Evolutionary conservation across 345 rosid species (phyloP).

Genomic region (Euphorbia pulcherrima): DNA sequence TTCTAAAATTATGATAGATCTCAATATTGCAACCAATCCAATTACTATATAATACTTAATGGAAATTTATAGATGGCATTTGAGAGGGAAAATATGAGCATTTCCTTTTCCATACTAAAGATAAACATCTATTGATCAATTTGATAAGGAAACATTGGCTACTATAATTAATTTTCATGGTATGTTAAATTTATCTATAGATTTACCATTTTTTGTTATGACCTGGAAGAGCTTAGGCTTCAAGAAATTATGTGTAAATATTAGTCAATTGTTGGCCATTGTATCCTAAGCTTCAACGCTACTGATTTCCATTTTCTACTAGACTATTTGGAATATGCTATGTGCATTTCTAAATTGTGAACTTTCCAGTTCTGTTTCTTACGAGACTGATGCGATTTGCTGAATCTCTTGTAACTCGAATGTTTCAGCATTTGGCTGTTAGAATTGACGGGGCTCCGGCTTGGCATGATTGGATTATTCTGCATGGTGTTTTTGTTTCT

Average conservation of each 20-base stretch:
- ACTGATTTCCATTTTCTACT: neutral
- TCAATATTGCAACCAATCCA: too few species aligned
- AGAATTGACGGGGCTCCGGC: conserved; percentile 52
- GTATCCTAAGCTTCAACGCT: neutral
- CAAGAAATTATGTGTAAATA: neutral
- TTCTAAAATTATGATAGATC: neutral
- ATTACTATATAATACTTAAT: too few species aligned
- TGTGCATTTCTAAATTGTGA: conserved; percentile 4
- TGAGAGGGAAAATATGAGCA: too few species aligned
- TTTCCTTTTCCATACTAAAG: neutral
- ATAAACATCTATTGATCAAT: neutral
- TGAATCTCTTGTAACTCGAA: conserved; percentile 13
- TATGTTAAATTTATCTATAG: neutral
- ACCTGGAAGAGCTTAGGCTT: neutral
- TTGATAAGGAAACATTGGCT: neutral
- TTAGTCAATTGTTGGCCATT: neutral
- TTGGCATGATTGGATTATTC: conserved; percentile 64
- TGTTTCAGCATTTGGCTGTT: conserved; percentile 39
- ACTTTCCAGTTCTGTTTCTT: conserved; percentile 1
- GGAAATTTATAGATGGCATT: too few species aligned
- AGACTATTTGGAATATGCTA: neutral
- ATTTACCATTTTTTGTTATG: neutral
- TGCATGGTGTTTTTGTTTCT: conserved; percentile 74
- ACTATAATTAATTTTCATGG: too few species aligned
- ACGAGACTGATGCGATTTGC: conserved; percentile 6